These are phyloP conservation scores for Sporothrix humicola DNA, from an alignment of 2,329 filamentous ascomycete species.

Conservation along the genomic window DNA sequence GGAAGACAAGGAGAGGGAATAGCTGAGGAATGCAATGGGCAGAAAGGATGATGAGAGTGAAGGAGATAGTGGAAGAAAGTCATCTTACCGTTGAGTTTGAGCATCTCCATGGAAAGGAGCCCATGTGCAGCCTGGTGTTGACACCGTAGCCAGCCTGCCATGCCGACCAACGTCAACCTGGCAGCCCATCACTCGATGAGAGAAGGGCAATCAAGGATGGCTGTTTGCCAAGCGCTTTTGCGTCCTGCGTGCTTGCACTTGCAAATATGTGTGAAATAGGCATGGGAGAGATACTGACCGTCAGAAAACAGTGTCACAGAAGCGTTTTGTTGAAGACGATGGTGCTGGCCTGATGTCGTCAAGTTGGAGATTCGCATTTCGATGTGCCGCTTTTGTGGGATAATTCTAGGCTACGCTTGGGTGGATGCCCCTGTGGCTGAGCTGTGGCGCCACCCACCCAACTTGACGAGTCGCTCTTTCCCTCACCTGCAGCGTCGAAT, in stretches of 20 bases:
- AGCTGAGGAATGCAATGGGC: neutral
- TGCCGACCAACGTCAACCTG: neutral
- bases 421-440: conserved; percentile 13
- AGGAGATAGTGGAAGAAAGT: neutral
- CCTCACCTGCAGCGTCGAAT: neutral
- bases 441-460: neutral
- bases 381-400: conserved; percentile 2
- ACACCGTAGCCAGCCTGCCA: too few species aligned
- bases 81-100: neutral
- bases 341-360: neutral
- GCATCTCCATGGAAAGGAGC: too few species aligned
- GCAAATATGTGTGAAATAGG: neutral
- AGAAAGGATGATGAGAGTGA: neutral
- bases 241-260: neutral
- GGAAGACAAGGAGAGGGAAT: neutral
- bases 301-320: neutral
- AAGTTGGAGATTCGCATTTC: neutral
- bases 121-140: too few species aligned
- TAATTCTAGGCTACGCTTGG: neutral
- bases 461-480: too few species aligned
- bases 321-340: neutral
- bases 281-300: neutral
- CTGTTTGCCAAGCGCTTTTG: neutral
- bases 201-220: neutral
- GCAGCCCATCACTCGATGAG: conserved; percentile 19